These are phyloP conservation scores for Vitellaria paradoxa DNA, from an alignment of 179 eudicot species.

Conservation along the genomic window DNA sequence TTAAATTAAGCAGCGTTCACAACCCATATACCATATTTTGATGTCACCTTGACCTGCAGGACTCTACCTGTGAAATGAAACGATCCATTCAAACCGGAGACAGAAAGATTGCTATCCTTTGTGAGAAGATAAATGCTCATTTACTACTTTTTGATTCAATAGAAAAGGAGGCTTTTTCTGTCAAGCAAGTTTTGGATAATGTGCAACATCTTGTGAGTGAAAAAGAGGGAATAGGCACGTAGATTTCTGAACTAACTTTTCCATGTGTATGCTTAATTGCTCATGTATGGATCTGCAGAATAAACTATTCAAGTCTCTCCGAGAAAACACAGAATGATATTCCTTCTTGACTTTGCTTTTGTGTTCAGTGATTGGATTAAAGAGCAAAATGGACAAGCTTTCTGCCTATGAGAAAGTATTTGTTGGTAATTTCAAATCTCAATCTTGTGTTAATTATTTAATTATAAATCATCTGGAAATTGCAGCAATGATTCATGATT, in stretches of 20 bases:
- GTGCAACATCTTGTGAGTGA: constrained; percentile 33
- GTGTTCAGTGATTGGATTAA: constrained; percentile 49
- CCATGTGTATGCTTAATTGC: constrained; percentile 6
- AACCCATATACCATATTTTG: not conserved
- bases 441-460: not conserved
- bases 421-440: constrained; percentile 34
- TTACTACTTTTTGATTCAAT: constrained; percentile 36
- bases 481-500: not conserved
- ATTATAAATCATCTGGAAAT: not conserved
- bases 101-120: constrained; percentile 36
- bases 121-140: constrained; percentile 52
- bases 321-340: not conserved
- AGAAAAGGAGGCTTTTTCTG: constrained; percentile 45
- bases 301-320: not conserved
- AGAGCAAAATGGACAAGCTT: constrained; percentile 45
- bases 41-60: constrained; percentile 28
- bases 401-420: constrained; percentile 42
- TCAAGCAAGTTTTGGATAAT: constrained; percentile 44
- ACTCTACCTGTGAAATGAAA: constrained; percentile 52
- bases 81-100: constrained; percentile 48
- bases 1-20: not conserved
- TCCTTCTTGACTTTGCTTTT: constrained; percentile 12
- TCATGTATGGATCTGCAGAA: constrained; percentile 8
- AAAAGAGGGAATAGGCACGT: constrained; percentile 55
- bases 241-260: constrained; percentile 13